Conservation (phyloP, 331 rosid genomes). For the Stylosanthes scabra region DNA sequence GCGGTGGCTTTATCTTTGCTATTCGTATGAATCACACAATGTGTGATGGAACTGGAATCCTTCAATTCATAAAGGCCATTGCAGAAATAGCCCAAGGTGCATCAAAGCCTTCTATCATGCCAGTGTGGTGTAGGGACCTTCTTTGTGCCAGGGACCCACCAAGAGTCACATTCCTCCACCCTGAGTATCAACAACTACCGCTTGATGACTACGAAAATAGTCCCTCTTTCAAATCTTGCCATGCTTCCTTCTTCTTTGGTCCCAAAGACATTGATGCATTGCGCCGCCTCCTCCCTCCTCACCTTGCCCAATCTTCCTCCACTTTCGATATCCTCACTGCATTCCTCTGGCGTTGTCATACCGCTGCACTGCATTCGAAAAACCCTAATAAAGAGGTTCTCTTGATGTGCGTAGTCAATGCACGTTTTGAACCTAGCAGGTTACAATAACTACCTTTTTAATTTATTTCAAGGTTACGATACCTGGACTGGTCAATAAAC, state of each 20-base stretch:
- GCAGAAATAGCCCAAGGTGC: slow-evolving; percentile 19
- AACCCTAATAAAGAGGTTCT: slow-evolving; percentile 16
- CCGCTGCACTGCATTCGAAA: background rate
- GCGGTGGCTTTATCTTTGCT: slow-evolving; percentile 34
- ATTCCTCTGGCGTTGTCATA: slow-evolving; percentile 23
- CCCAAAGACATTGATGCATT: slow-evolving; percentile 5
- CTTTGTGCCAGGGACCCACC: slow-evolving; percentile 8
- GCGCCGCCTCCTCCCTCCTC: background rate
- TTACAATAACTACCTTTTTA: background rate
- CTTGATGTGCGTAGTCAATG: slow-evolving; percentile 25
- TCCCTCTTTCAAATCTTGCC: background rate
- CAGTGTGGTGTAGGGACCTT: slow-evolving; percentile 13
- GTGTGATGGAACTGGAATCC: slow-evolving; percentile 16
- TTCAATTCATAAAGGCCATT: slow-evolving; percentile 1
- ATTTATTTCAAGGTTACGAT: too few species aligned
- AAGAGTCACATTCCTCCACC: too few species aligned
- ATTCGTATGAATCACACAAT: background rate
- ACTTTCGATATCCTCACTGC: slow-evolving; percentile 20
- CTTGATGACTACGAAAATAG: background rate
- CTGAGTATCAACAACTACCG: background rate
- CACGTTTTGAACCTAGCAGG: slow-evolving; percentile 6
- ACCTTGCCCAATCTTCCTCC: background rate
- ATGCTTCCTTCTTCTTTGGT: slow-evolving; percentile 38
- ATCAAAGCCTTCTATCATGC: slow-evolving; percentile 15
- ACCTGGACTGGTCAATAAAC: too few species aligned